A percentile compares a stretch with the other conserved stretches of the same genome.
These are phyloP conservation scores for Aspergillus persii DNA, from an alignment of 2,329 filamentous ascomycete species.

Conservation along the genomic window DNA sequence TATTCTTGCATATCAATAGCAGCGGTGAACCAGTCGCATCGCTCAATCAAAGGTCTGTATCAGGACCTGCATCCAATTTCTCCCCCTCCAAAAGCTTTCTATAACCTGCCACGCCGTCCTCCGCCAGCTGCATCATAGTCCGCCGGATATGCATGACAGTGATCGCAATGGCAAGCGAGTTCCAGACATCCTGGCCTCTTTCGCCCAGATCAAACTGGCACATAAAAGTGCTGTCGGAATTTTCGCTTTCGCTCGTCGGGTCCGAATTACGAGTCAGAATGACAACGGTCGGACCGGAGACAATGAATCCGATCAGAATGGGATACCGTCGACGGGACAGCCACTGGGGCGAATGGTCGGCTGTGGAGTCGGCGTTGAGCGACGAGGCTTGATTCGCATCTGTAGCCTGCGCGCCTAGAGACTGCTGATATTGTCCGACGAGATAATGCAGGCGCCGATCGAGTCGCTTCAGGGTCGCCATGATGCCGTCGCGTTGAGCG, in stretches of 20 bases:
- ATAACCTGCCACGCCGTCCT: conserved; percentile 24
- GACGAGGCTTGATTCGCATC: neutral
- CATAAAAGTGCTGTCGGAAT: conserved; percentile 37
- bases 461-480: conserved; percentile 43
- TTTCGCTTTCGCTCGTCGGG: conserved; percentile 22
- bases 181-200: conserved; percentile 59
- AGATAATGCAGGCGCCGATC: conserved; percentile 45
- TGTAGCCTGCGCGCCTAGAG: conserved; percentile 9
- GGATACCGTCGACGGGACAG: conserved; percentile 33
- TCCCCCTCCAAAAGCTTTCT: conserved; percentile 8
- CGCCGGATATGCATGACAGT: conserved; percentile 54
- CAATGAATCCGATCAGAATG: conserved; percentile 55
- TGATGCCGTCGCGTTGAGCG: conserved; percentile 38
- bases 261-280: conserved; percentile 52
- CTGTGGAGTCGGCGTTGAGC: neutral
- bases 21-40: neutral
- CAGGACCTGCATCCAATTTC: conserved; percentile 5
- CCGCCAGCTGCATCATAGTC: conserved; percentile 47
- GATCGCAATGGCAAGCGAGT: conserved; percentile 57
- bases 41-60: conserved; percentile 5
- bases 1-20: no score
- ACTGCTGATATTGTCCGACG: conserved; percentile 42
- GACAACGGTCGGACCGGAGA: conserved; percentile 52
- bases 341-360: neutral
- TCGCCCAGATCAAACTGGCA: conserved; percentile 55